A percentile compares a stretch with the other conserved stretches of the same genome.
These are phyloP conservation scores for Kondoa subrosea DNA, from an alignment of 768 basidiomycete species.

Conservation along the genomic window DNA sequence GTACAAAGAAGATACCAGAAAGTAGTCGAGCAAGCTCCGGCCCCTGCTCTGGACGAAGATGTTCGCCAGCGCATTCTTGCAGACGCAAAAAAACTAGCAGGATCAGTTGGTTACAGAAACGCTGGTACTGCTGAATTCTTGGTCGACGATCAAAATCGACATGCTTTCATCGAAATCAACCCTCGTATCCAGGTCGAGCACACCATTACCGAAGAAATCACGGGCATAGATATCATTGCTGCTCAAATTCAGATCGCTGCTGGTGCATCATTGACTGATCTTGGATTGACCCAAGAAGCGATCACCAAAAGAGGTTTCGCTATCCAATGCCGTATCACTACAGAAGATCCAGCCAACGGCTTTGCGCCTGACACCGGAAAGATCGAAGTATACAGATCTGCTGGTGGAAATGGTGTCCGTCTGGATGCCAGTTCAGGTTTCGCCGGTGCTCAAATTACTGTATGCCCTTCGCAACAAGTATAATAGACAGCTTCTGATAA, in stretches of 20 bases:
- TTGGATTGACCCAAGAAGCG: conserved; percentile 87
- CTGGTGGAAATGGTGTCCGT: conserved; percentile 95
- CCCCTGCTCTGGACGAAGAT: conserved; percentile 80
- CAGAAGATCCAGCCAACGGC: conserved; percentile 74
- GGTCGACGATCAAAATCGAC: conserved; percentile 85
- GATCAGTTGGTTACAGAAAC: conserved; percentile 59
- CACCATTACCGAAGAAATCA: conserved; percentile 99
- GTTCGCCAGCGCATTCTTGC: conserved; percentile 67
- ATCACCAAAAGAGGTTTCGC: conserved; percentile 92
- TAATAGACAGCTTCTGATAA: conserved; percentile 9
- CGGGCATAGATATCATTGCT: conserved; percentile 96
- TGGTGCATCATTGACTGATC: conserved; percentile 82
- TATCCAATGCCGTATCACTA: conserved; percentile 95
- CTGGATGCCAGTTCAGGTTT: conserved; percentile 93
- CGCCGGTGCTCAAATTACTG: conserved; percentile 96
- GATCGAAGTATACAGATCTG: conserved; percentile 96
- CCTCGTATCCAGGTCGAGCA: conserved; percentile 99
- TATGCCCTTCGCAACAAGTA: background rate
- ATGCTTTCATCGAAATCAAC: conserved; percentile 99
- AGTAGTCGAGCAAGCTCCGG: conserved; percentile 95
- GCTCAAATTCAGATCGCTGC: conserved; percentile 99
- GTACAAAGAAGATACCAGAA: conserved; percentile 94
- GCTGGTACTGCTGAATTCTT: conserved; percentile 54
- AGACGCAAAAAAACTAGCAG: conserved; percentile 88
- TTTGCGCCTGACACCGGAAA: conserved; percentile 99